Evolutionary conservation across 2,329 filamentous ascomycete genomes (phyloP), one percentile per base, ranked within the genome.

Genomic region (Endoconidiophora polonica): DNA sequence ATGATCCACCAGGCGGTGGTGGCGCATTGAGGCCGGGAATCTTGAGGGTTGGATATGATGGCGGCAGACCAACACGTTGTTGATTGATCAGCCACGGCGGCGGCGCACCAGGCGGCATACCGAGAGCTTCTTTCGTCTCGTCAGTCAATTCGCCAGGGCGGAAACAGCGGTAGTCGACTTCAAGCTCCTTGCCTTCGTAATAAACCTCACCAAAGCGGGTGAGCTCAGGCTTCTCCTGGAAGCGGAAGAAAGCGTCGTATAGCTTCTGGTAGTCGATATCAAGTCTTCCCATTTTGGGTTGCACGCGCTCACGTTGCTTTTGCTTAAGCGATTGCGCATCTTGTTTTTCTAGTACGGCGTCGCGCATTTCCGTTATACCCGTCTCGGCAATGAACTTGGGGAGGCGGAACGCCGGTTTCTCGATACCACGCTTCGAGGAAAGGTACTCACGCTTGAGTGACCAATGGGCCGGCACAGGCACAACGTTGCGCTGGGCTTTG

Each of bases 231-330:
- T 98, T 98, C 39, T 86, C 94, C 67, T 98, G 91, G 62, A 94
- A 93, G 53, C 87, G 79, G 71, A 98, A 98, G 70, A 98, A 98
- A 3, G 91, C 91, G 62, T 96, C 91, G 67, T 96, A 96, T 49
- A 96, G 78, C 64, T 91, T 95, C 62, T 94, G 86, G 64, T 98
- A 98, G 65, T 98, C 91, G 57, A 98, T 96, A 63, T 98, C 91
- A 46, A 98, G 73, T 64, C 91, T 93, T 55, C 91, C 91, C 76
- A 95, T 91, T 67, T 96, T 96, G 24, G 87, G 87, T 55, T 87
- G 81, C 10, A 98, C 91, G 43, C 91, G 76, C 65, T 95, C 91
- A 45, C 91, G 78, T 67, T 95, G 88, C 65, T 94, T 95, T 63
- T 95, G 88, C 66, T 95, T 95, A 58, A 98, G 69, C 1, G 78